phyloP scores from a whole-genome alignment of 2,329 filamentous ascomycete genomes.

The Grosmannia huntii region DNA sequence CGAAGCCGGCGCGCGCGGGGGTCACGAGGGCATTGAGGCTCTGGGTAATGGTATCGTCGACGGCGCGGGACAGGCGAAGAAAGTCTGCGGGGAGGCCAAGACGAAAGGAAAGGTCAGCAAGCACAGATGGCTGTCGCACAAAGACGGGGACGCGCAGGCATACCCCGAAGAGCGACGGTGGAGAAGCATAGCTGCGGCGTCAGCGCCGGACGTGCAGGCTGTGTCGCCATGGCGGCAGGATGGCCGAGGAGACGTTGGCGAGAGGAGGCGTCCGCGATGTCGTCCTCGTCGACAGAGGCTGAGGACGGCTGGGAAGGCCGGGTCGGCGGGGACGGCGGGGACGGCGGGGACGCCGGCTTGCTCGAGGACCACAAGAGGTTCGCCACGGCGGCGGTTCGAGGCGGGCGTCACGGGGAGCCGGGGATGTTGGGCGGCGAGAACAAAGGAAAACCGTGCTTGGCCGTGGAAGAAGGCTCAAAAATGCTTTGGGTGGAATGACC shows the following conservation, averaged over 20 bases:
- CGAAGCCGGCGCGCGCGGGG: conserved; percentile 59
- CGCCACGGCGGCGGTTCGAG: conserved; percentile 4
- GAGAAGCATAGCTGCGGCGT: conserved; percentile 72
- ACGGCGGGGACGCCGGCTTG: conserved; percentile 1
- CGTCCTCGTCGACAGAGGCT: neutral
- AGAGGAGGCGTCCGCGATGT: too few relatives aligned
- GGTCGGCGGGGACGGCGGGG: neutral
- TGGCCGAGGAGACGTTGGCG: neutral
- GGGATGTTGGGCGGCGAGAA: neutral
- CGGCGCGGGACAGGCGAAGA: conserved; percentile 70
- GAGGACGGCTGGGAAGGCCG: neutral
- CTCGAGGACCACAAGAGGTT: conserved; percentile 9
- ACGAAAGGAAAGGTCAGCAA: neutral
- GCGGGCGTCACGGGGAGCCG: neutral
- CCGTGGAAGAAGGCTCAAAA: neutral
- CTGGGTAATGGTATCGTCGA: conserved; percentile 89
- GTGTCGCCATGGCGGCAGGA: conserved; percentile 13
- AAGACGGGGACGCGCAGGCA: conserved; percentile 11
- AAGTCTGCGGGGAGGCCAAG: conserved; percentile 52
- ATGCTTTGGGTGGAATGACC: neutral
- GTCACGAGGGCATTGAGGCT: conserved; percentile 83
- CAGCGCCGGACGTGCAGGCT: conserved; percentile 31
- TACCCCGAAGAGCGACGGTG: conserved; percentile 55
- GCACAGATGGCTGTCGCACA: neutral
- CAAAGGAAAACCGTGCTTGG: neutral